Evolutionary conservation across 2,329 filamentous ascomycete genomes (phyloP).

Genomic region (Pseudogymnoascus pannorum): DNA sequence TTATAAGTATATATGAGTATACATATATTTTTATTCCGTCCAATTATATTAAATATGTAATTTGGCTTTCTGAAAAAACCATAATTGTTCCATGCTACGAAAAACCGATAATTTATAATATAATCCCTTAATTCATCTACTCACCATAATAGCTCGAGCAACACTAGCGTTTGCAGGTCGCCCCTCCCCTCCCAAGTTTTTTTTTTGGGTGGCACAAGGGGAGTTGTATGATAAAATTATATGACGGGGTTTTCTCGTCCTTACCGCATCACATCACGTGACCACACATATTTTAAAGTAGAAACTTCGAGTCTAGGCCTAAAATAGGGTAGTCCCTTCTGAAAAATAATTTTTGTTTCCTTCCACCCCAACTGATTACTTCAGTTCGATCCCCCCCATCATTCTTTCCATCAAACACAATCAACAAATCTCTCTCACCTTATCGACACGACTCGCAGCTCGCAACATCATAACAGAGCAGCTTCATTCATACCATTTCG

Average conservation of each 20-base stretch:
- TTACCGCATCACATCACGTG: background rate
- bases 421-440: slow-evolving; percentile 1
- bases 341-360: slow-evolving; percentile 10
- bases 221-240: background rate
- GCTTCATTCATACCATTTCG: slow-evolving; percentile 1
- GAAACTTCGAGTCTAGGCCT: slow-evolving; percentile 9
- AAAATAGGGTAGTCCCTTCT: slow-evolving; percentile 8
- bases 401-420: slow-evolving; percentile 9
- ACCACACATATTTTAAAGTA: background rate
- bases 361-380: slow-evolving; percentile 7
- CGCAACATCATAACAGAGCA: slow-evolving; percentile 8
- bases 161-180: background rate
- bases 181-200: too few species aligned
- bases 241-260: background rate
- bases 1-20: too few species aligned
- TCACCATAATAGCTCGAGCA: background rate
- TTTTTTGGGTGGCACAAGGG: background rate
- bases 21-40: too few species aligned
- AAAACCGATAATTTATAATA: too few species aligned
- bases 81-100: too few species aligned
- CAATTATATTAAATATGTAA: too few species aligned
- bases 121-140: background rate
- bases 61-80: background rate
- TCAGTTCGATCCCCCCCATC: slow-evolving; percentile 7
- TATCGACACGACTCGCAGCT: slow-evolving; percentile 1